Evolutionary conservation across 192 early-diverging fungal species (phyloP), one percentile per base, ranked within the genome.

Genomic region (Coemansia sp.): DNA sequence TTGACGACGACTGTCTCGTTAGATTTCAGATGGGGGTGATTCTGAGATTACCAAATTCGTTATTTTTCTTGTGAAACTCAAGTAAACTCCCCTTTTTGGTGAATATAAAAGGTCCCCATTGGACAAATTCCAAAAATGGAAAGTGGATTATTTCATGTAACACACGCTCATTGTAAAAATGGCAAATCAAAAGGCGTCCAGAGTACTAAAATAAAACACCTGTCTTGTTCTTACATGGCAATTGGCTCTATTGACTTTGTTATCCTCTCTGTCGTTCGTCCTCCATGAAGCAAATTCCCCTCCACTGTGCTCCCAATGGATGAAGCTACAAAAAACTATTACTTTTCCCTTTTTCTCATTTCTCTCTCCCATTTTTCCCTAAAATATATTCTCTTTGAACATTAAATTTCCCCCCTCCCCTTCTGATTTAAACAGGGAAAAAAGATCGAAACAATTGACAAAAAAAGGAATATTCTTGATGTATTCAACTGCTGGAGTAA

Each of bases 291-390:
- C 3, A 31, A 31, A 31, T 7, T 7, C 30, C 30, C 32, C 32
- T 10, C 32, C 12, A 34, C 12, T 34, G 38, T 12, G 21, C 7
- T 50, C 49, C 19, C 48, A 49, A 41, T 7, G n/a, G 48, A 28
- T 23, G 23, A 41, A 22, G 16, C 12, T 19, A 49, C 16, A 60
- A 49, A n/a, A 49, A 18, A 5, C 9, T 16, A 12, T 19, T 47
- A 27, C 47, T 44, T 56, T 22, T 12, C 34, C 28, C 16, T 54
- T 7, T 65, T 64, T 30, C 25, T 30, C 23, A 10, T 64, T 28
- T 34, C 44, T 21, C 7, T 1, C 16, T 50, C 48, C 18, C 31
- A 28, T 49, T 53, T 62, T 69, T 69, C 3, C 8, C 6, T 63
- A 16, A 19, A 28, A 70, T 30, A 21, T 19, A 18, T n/a, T n/a